Evolutionary conservation across 1,139 yeast species (phyloP).

Genomic region (Blastobotrys malaysiensis): DNA sequence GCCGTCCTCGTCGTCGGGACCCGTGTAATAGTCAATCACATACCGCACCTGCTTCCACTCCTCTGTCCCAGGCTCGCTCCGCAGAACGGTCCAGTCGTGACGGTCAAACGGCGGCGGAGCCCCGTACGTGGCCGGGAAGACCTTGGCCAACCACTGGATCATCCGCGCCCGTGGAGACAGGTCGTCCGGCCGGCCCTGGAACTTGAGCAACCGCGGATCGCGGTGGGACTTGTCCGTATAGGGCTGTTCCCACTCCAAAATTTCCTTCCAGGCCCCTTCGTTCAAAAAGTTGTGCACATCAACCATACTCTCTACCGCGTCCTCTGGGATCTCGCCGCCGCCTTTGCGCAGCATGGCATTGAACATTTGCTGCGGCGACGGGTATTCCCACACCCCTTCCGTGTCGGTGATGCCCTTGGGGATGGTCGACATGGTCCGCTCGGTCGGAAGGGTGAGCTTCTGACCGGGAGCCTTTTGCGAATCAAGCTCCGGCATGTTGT

Average conservation of each 20-base stretch:
- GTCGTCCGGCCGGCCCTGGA: conserved; percentile 89
- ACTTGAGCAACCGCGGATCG: conserved; percentile 73
- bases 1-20: conserved; percentile 86
- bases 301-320: conserved; percentile 95
- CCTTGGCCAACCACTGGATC: conserved; percentile 58
- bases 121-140: conserved; percentile 69
- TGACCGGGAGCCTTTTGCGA: conserved; percentile 79
- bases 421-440: conserved; percentile 75
- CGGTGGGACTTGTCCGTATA: conserved; percentile 47
- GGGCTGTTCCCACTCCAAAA: conserved; percentile 79
- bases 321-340: conserved; percentile 82
- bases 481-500: conserved; percentile 79
- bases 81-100: conserved; percentile 95
- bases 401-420: conserved; percentile 71
- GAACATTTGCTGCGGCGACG: conserved; percentile 98
- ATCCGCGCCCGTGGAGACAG: conserved; percentile 81
- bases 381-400: conserved; percentile 92
- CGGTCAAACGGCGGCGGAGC: conserved; percentile 91
- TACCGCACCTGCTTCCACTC: conserved; percentile 68
- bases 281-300: conserved; percentile 93
- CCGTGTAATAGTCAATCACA: conserved; percentile 89
- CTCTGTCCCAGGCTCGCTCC: conserved; percentile 43
- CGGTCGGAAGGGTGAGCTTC: conserved; percentile 67
- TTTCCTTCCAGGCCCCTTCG: conserved; percentile 98
- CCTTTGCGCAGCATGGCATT: conserved; percentile 96